Conservation (phyloP, 805 yeast species). For the Pichia manshurica region DNA sequence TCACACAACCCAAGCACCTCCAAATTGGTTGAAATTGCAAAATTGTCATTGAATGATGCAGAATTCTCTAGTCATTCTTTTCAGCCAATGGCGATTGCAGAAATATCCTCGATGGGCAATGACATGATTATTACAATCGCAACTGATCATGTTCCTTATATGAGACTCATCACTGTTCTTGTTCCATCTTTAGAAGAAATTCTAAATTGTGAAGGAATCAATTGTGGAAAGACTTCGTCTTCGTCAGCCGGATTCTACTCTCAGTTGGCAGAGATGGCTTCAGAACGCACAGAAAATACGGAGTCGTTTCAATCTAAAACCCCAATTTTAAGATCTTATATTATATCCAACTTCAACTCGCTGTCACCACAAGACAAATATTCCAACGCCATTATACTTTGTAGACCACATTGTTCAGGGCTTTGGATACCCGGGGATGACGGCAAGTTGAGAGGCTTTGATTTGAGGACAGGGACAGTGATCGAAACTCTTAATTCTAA, state of each 20-base stretch:
- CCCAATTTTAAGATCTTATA: conserved; percentile 31
- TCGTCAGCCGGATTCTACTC: not conserved
- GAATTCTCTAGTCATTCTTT: conserved; percentile 63
- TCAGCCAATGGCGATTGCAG: conserved; percentile 44
- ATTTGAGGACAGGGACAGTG: conserved; percentile 36
- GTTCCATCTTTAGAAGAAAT: conserved; percentile 33
- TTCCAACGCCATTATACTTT: conserved; percentile 41
- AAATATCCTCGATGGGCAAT: conserved; percentile 14
- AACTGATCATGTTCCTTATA: conserved; percentile 73
- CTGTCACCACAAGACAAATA: conserved; percentile 65
- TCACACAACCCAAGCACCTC: conserved; percentile 1
- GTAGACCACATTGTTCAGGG: conserved; percentile 35
- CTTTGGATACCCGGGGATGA: conserved; percentile 69
- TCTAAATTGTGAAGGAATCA: not conserved
- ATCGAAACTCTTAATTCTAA: conserved; percentile 31
- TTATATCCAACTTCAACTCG: conserved; percentile 41
- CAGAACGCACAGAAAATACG: conserved; percentile 8
- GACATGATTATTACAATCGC: conserved; percentile 46
- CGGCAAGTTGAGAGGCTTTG: conserved; percentile 57
- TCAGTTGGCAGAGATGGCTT: conserved; percentile 4
- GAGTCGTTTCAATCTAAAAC: conserved; percentile 22
- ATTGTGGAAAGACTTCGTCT: too few species aligned
- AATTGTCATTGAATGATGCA: conserved; percentile 64
- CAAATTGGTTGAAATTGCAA: conserved; percentile 33
- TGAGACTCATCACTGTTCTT: conserved; percentile 56